phyloP scores from a whole-genome alignment of 2,329 filamentous ascomycete genomes.

The Stemphylium vesicarium region DNA sequence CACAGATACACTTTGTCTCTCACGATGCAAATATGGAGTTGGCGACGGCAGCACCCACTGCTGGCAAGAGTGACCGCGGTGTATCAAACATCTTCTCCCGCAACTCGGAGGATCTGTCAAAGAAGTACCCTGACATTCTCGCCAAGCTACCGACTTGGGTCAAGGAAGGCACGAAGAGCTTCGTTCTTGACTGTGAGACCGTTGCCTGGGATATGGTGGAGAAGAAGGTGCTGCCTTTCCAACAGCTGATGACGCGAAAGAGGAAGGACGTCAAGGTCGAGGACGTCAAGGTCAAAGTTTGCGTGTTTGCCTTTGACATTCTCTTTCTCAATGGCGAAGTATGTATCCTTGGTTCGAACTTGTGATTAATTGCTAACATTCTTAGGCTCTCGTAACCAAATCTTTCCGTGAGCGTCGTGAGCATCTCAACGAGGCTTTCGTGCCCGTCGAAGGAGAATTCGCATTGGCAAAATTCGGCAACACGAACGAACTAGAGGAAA shows the following conservation, averaged over 20 bases:
- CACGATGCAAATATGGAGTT: conserved; percentile 76
- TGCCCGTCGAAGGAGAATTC: conserved; percentile 85
- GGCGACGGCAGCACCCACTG: conserved; percentile 61
- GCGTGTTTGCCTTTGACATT: conserved; percentile 94
- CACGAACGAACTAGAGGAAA: conserved; percentile 88
- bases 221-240: conserved; percentile 96
- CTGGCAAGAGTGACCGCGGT: conserved; percentile 72
- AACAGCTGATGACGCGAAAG: conserved; percentile 97
- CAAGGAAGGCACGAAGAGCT: conserved; percentile 86
- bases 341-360: conserved; percentile 20
- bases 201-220: conserved; percentile 94
- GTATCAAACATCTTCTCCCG: conserved; percentile 94
- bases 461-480: conserved; percentile 86
- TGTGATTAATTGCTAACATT: conserved; percentile 25
- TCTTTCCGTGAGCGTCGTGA: conserved; percentile 82
- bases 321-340: conserved; percentile 90
- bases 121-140: conserved; percentile 96
- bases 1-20: conserved; percentile 97
- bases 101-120: conserved; percentile 95
- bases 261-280: conserved; percentile 95
- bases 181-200: conserved; percentile 98
- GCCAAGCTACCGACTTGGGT: conserved; percentile 88
- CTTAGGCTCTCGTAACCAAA: conserved; percentile 78
- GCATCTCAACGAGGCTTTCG: conserved; percentile 75
- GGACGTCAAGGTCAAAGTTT: conserved; percentile 95